Conservation (phyloP, 495 filamentous ascomycete species). For the Talaromyces thailandensis region DNA sequence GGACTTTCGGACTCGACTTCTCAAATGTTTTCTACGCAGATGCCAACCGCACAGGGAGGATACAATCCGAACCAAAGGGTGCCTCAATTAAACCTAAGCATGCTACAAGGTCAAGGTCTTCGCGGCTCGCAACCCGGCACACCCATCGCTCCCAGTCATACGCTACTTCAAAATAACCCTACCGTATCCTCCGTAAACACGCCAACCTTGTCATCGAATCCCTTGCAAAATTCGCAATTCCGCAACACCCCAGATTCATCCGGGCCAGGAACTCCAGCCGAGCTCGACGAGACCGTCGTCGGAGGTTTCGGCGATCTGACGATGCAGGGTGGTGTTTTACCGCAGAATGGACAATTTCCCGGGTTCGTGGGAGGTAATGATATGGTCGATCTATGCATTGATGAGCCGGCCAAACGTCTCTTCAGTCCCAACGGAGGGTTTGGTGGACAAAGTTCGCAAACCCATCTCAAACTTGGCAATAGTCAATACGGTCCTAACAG, state of each 20-base stretch:
- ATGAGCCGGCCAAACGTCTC: constrained; percentile 89
- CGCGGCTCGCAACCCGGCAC: constrained; percentile 80
- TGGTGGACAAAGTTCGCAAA: constrained; percentile 53
- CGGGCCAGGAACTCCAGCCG: constrained; percentile 62
- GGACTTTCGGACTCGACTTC: constrained; percentile 55
- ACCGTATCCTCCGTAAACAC: constrained; percentile 98
- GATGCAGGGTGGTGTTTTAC: constrained; percentile 52
- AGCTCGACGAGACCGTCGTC: constrained; percentile 52
- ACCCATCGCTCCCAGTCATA: constrained; percentile 60
- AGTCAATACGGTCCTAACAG: constrained; percentile 67
- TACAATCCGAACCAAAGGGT: constrained; percentile 58
- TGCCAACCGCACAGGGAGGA: constrained; percentile 43
- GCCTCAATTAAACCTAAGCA: constrained; percentile 64
- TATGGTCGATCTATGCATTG: constrained; percentile 73
- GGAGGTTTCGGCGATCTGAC: constrained; percentile 38
- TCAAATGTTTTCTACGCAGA: constrained; percentile 47
- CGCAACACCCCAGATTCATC: constrained; percentile 66
- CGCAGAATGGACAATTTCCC: constrained; percentile 42
- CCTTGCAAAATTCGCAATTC: constrained; percentile 53
- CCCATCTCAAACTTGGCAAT: constrained; percentile 60
- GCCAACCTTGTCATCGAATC: constrained; percentile 67
- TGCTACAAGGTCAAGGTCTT: constrained; percentile 65
- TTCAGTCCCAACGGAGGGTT: constrained; percentile 77
- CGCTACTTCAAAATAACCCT: constrained; percentile 79
- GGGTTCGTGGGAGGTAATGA: constrained; percentile 38